phyloP scores from a whole-genome alignment of 2,329 filamentous ascomycete genomes.

The Colletotrichum scovillei region DNA sequence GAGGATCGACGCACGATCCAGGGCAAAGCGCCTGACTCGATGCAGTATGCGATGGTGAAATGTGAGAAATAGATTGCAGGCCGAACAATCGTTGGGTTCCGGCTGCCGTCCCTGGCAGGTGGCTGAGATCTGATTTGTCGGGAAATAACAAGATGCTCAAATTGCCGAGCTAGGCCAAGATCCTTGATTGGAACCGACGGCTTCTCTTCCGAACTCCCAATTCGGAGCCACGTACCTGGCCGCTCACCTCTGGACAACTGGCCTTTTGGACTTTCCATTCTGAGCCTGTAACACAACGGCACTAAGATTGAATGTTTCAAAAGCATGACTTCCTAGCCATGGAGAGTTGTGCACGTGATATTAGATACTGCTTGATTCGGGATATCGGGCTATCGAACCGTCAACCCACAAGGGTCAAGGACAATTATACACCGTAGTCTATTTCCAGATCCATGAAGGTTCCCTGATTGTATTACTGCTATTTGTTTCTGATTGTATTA shows the following conservation, averaged over 20 bases:
- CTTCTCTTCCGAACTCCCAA: conserved; percentile 13
- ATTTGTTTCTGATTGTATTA: too few species aligned
- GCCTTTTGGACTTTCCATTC: neutral
- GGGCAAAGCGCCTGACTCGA: neutral
- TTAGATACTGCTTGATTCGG: too few species aligned
- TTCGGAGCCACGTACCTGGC: neutral
- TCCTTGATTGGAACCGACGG: conserved; percentile 10
- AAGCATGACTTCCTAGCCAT: neutral
- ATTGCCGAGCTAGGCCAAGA: conserved; percentile 27
- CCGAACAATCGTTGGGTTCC: neutral
- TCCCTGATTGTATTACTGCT: too few species aligned
- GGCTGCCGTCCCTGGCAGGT: neutral
- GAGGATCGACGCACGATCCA: neutral
- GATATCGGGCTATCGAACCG: too few species aligned
- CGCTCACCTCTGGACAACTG: neutral
- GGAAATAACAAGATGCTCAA: neutral
- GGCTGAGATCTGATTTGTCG: conserved; percentile 8
- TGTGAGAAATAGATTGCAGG: conserved; percentile 10
- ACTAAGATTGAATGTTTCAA: neutral
- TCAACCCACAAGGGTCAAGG: too few species aligned
- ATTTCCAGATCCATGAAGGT: too few species aligned
- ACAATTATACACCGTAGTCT: too few species aligned
- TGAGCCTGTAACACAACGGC: neutral
- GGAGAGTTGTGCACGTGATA: too few species aligned
- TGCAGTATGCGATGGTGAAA: neutral